Conservation (phyloP, 2,329 filamentous ascomycete species). For the Xylariaceae sp. region DNA sequence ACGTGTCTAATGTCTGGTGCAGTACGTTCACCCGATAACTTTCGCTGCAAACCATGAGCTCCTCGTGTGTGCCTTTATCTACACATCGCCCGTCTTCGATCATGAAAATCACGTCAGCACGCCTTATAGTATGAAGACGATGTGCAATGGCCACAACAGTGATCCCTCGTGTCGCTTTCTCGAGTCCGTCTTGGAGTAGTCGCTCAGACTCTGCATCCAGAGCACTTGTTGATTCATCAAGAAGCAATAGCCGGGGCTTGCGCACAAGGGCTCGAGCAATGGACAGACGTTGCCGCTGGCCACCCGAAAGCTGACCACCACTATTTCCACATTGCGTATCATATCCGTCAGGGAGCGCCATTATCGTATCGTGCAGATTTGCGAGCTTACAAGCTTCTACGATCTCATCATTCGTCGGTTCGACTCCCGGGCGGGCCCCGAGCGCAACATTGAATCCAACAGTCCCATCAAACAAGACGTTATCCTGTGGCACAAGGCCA, state of each 20-base stretch:
- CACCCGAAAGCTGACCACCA: constrained; percentile 71
- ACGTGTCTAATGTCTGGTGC: constrained; percentile 44
- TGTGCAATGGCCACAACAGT: constrained; percentile 60
- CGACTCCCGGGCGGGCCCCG: constrained; percentile 52
- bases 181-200: constrained; percentile 64
- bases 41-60: constrained; percentile 52
- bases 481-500: constrained; percentile 57
- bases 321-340: constrained; percentile 68
- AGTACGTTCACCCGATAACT: constrained; percentile 51
- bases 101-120: constrained; percentile 57
- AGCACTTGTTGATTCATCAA: constrained; percentile 80
- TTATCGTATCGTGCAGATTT: constrained; percentile 69
- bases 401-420: constrained; percentile 59
- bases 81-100: constrained; percentile 52
- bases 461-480: constrained; percentile 56
- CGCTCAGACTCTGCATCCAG: constrained; percentile 70
- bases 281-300: constrained; percentile 74
- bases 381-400: constrained; percentile 64
- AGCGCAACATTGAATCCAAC: constrained; percentile 56
- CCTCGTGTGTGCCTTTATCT: constrained; percentile 52
- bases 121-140: constrained; percentile 54
- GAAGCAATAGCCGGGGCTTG: constrained; percentile 67
- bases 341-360: constrained; percentile 61
- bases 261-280: constrained; percentile 76
- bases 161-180: constrained; percentile 52